A percentile compares a stretch with the other conserved stretches of the same genome.
These are phyloP conservation scores for Flaveria bidentis DNA, from an alignment of 129 eudicot species.

Conservation along the genomic window DNA sequence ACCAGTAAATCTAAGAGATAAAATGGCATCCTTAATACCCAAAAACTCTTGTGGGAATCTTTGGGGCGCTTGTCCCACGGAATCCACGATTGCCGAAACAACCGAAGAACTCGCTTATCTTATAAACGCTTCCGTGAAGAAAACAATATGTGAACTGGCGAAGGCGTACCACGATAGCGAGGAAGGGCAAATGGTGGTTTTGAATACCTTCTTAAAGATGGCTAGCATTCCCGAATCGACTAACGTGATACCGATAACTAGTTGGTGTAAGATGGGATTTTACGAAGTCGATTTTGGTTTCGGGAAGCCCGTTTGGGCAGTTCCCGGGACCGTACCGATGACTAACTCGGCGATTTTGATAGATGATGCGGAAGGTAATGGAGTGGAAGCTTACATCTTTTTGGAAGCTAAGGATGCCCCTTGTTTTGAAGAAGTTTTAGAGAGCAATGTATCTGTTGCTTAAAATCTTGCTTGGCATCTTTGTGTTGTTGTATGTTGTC, in stretches of 20 bases:
- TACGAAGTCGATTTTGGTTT: conserved; percentile 47
- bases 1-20: conserved; percentile 30
- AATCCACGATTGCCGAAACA: background rate
- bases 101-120: background rate
- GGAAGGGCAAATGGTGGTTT: background rate
- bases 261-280: conserved; percentile 32
- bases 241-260: conserved; percentile 10
- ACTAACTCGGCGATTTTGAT: conserved; percentile 22
- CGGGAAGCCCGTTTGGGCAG: conserved; percentile 41
- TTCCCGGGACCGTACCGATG: conserved; percentile 12
- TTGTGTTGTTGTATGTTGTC: no score
- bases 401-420: conserved; percentile 34
- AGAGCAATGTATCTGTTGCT: background rate
- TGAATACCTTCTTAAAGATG: background rate
- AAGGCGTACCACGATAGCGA: conserved; percentile 1
- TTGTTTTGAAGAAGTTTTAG: conserved; percentile 29
- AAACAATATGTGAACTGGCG: background rate
- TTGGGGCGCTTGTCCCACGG: background rate
- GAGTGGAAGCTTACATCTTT: conserved; percentile 34
- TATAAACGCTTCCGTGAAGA: background rate
- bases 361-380: conserved; percentile 28
- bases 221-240: background rate
- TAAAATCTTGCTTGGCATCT: background rate
- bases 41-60: conserved; percentile 31
- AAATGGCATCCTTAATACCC: conserved; percentile 13